Base-by-base conservation (phyloP, 257 asterid genomes). In the Penstemon davidsonii region DNA sequence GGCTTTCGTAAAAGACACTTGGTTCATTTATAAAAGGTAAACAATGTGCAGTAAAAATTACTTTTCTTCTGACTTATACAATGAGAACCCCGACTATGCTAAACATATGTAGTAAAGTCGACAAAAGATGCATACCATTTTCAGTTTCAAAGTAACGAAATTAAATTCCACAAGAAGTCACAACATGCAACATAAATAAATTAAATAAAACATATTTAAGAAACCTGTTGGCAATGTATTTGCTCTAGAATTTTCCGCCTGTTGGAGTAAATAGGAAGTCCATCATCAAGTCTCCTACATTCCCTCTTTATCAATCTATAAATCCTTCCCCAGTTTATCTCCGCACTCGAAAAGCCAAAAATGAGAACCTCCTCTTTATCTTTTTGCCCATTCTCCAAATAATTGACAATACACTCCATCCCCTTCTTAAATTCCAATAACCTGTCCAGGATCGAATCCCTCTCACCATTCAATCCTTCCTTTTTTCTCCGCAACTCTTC, bases 241-340 rank as follows among this genome's bases (percentile, higher is more conserved):
- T 75, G 85, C 40, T 64, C 75, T 51, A 90, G 56, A 76, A 93
- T 85, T 19, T 79, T 81, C 41, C 44, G 63, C 36, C 97, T 73
- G 70, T 63, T 82, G 55, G 88, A 82, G 55, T 79, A 93, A 65
- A 93, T 84, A 0, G 99, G 97, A 66, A 93, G 84, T 15, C 99
- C 97, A 76, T 84, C 89, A 39, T 85, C 92, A 66, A 93, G 84
- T 81, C 99, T 78, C 77, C 82, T 73, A 55, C 92, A 80, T 59
- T 93, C 99, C 82, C 99, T 93, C 82, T 62, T 79, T 78, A 90
- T 76, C 67, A 86, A 54, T 75, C 41, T 68, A 72, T 84, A 81
- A 68, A 93, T 73, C 75, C 74, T 84, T 77, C 57, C 77, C 97
- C 97, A 90, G 40, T 76, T 81, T 8, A 84, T 64, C 36, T 74